These are phyloP conservation scores for Ceratobasidium sp. DNA, from an alignment of 1,284 basidiomycete genomes.

Conservation along the genomic window DNA sequence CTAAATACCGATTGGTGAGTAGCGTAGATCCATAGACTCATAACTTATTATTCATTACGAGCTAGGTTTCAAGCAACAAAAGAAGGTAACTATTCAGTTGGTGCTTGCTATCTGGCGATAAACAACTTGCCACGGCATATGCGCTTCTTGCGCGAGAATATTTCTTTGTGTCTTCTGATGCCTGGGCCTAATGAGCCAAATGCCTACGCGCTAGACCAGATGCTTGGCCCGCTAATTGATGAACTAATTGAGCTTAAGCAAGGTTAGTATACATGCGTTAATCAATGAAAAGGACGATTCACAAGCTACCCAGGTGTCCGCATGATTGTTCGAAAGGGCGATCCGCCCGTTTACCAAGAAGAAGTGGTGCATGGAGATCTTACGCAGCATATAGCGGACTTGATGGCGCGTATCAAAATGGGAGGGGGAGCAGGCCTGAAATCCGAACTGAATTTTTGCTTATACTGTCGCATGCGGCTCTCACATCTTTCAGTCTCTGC, in stretches of 20 bases:
- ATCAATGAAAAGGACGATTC: background rate
- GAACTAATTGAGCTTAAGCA: constrained; percentile 10
- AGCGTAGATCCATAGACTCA: background rate
- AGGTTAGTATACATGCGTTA: background rate
- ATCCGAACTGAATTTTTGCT: too few relatives aligned
- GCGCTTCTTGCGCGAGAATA: constrained; percentile 9
- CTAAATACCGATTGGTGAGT: constrained; percentile 21
- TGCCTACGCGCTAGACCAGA: background rate
- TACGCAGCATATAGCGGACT: too few relatives aligned
- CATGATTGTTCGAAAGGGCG: background rate
- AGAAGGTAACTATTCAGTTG: constrained; percentile 9
- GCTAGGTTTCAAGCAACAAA: constrained; percentile 32
- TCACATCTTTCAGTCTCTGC: background rate
- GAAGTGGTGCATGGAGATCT: too few relatives aligned
- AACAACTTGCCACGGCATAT: constrained; percentile 31
- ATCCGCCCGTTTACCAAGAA: too few relatives aligned
- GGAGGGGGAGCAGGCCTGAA: too few relatives aligned
- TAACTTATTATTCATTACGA: too few relatives aligned
- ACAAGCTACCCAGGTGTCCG: background rate
- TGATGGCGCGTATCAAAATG: too few relatives aligned
- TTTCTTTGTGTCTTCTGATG: background rate
- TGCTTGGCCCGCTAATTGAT: constrained; percentile 18
- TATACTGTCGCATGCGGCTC: background rate
- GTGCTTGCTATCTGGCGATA: constrained; percentile 17
- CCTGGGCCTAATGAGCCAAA: constrained; percentile 29